Percentiles rank a stretch among this genome's conserved stretches.
These are phyloP conservation scores for Talaromyces piceae DNA, from an alignment of 2,329 filamentous ascomycete genomes.

Conservation along the genomic window DNA sequence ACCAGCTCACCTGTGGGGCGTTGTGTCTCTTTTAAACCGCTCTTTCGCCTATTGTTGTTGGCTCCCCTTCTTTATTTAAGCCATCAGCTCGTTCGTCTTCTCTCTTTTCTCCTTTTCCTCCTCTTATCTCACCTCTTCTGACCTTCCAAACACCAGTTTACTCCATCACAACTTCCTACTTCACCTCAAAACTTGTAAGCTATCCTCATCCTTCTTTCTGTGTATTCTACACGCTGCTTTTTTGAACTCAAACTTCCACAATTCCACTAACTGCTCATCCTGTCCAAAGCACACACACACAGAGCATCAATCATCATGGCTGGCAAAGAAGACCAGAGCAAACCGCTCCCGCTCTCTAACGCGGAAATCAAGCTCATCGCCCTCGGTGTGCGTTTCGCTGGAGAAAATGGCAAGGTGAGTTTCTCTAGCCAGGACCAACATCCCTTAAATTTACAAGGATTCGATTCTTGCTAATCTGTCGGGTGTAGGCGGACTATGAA, in stretches of 20 bases:
- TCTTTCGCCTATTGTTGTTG: neutral
- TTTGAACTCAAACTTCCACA: neutral
- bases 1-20: neutral
- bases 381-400: conserved; percentile 6
- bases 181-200: neutral
- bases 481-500: conserved; percentile 34
- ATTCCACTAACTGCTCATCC: neutral
- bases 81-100: neutral
- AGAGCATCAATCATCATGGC: neutral
- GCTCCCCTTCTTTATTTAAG: neutral
- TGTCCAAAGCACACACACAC: neutral
- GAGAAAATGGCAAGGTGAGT: conserved; percentile 9
- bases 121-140: neutral
- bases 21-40: neutral
- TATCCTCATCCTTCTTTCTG: neutral
- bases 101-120: neutral
- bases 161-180: no score
- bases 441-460: no score
- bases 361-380: conserved; percentile 11
- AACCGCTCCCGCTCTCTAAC: conserved; percentile 2
- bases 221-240: neutral
- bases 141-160: no score
- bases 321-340: conserved; percentile 2
- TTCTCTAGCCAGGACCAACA: no score
- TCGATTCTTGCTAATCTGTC: no score